phyloP scores from a whole-genome alignment of 176 grass and related monocot species.

The Paspalum notatum region DNA sequence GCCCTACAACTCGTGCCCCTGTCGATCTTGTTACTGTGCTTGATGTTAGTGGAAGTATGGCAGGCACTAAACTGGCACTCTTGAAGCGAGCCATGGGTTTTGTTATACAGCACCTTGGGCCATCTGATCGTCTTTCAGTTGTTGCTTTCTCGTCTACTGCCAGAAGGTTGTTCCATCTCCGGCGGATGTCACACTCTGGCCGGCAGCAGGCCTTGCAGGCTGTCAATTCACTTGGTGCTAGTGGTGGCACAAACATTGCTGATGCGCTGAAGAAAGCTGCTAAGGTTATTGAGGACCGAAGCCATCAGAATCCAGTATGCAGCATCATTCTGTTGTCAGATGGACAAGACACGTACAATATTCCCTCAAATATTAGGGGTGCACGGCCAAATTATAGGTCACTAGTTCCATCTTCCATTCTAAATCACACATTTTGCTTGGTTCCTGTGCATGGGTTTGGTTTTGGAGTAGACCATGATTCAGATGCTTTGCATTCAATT shows the following conservation, averaged over 20 bases:
- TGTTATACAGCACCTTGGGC: conserved; percentile 92
- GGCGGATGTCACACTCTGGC: conserved; percentile 82
- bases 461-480: conserved; percentile 90
- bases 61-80: conserved; percentile 89
- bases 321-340: conserved; percentile 96
- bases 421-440: conserved; percentile 41
- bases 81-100: conserved; percentile 97
- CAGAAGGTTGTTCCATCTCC: conserved; percentile 75
- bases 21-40: conserved; percentile 93
- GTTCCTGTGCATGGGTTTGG: conserved; percentile 88
- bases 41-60: conserved; percentile 98
- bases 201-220: conserved; percentile 73
- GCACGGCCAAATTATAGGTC: conserved; percentile 59
- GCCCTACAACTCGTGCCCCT: conserved; percentile 62
- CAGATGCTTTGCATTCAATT: conserved; percentile 79
- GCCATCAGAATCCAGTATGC: conserved; percentile 83
- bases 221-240: conserved; percentile 82
- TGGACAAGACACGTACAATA: conserved; percentile 93
- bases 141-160: conserved; percentile 90
- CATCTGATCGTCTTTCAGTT: conserved; percentile 88
- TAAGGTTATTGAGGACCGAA: conserved; percentile 85
- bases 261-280: conserved; percentile 81
- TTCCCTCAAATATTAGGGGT: conserved; percentile 67
- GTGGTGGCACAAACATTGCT: conserved; percentile 94
- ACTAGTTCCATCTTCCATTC: conserved; percentile 72